Evolutionary conservation across 2,329 filamentous ascomycete genomes (phyloP).

Genomic region (Triangularia setosa): DNA sequence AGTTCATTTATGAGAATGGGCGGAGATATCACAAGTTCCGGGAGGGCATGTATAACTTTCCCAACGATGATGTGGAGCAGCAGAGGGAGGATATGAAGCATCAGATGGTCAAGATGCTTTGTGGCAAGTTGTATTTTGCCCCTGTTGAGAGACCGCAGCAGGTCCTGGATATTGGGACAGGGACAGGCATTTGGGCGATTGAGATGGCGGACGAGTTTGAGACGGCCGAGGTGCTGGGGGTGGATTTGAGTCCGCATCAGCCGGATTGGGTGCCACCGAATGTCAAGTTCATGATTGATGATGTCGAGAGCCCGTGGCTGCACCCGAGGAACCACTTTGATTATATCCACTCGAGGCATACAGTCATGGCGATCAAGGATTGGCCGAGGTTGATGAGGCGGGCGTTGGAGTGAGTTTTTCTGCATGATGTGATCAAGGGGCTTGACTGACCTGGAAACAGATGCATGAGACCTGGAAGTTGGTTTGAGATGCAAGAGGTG

Average conservation of each 20-base stretch:
- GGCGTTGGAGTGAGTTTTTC: constrained; percentile 41
- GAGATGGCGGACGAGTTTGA: constrained; percentile 46
- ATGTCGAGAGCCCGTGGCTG: constrained; percentile 47
- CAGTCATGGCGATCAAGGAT: constrained; percentile 47
- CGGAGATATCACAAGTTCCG: constrained; percentile 54
- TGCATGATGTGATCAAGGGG: background rate
- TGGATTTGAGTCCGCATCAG: constrained; percentile 45
- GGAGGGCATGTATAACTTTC: constrained; percentile 53
- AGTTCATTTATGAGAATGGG: constrained; percentile 56
- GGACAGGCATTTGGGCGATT: constrained; percentile 58
- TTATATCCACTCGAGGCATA: constrained; percentile 48
- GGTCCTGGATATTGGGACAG: constrained; percentile 55
- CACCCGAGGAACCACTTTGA: constrained; percentile 53
- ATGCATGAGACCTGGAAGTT: constrained; percentile 46
- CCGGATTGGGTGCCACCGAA: constrained; percentile 54
- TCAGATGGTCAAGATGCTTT: constrained; percentile 47
- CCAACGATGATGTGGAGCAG: constrained; percentile 58
- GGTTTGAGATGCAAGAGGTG: constrained; percentile 50
- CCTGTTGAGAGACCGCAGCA: constrained; percentile 47
- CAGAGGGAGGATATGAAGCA: constrained; percentile 57
- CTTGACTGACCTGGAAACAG: constrained; percentile 22
- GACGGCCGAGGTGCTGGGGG: constrained; percentile 38
- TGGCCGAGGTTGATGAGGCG: constrained; percentile 49
- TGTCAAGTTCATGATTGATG: constrained; percentile 59
- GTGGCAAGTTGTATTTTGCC: constrained; percentile 49